Conservation (phyloP, 75 land plant genomes). For the Cupressus sempervirens region DNA sequence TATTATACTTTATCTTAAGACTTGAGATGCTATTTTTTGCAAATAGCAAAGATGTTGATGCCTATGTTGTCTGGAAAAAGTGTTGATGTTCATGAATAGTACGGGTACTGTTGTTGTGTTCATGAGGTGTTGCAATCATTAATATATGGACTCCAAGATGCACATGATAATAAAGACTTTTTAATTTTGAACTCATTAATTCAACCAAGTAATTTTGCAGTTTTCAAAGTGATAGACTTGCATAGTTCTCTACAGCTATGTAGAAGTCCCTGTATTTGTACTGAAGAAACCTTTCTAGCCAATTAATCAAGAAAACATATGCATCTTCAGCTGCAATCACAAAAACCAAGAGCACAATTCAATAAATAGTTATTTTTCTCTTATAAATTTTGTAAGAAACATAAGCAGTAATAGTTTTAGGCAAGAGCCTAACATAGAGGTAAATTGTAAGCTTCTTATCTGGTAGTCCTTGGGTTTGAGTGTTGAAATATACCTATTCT, state of each 20-base stretch:
- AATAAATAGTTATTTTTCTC: neutral
- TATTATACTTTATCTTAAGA: too few species aligned
- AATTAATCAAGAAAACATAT: slow-evolving; percentile 25
- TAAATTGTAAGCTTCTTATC: too few species aligned
- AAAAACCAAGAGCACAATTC: slow-evolving; percentile 7
- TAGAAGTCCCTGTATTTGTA: slow-evolving; percentile 43
- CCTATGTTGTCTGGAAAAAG: too few species aligned
- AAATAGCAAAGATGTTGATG: too few species aligned
- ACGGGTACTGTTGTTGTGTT: too few species aligned
- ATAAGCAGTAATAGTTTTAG: neutral
- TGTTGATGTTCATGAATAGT: too few species aligned
- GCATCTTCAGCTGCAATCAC: slow-evolving; percentile 33
- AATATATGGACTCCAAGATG: neutral
- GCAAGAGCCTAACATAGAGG: too few species aligned
- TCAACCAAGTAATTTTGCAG: neutral
- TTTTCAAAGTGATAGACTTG: slow-evolving; percentile 23
- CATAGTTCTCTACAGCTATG: slow-evolving; percentile 52
- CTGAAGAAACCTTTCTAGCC: slow-evolving; percentile 41
- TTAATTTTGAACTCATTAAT: neutral
- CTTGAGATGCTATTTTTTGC: too few species aligned
- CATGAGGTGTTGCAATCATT: too few species aligned
- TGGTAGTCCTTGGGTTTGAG: too few species aligned
- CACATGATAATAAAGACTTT: neutral
- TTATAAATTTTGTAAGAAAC: neutral
- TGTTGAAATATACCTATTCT: neutral